A percentile compares a stretch with the other conserved stretches of the same genome.
These are phyloP conservation scores for Metschnikowia santaceciliae DNA, from an alignment of 805 yeast species.

Conservation along the genomic window DNA sequence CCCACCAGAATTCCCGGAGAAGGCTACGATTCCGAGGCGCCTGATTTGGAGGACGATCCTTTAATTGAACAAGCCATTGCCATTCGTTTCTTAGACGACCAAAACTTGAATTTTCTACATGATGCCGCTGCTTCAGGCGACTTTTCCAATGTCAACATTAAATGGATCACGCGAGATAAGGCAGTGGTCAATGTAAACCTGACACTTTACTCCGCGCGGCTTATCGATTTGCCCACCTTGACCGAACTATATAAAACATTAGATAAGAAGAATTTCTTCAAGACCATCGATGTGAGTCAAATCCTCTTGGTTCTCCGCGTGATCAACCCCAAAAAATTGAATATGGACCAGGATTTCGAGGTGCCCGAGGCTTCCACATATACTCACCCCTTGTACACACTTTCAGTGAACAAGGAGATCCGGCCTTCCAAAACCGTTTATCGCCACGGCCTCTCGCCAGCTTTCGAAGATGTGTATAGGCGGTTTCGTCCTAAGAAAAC, in stretches of 20 bases:
- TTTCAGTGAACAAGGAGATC: constrained; percentile 33
- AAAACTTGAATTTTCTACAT: constrained; percentile 67
- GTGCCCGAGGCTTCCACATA: constrained; percentile 32
- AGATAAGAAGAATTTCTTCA: constrained; percentile 83
- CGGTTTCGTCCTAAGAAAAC: constrained; percentile 69
- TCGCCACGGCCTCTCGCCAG: constrained; percentile 82
- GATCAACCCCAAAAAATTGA: constrained; percentile 36
- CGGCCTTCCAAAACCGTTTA: constrained; percentile 46
- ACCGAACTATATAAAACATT: constrained; percentile 85
- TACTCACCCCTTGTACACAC: constrained; percentile 38
- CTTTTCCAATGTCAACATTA: constrained; percentile 63
- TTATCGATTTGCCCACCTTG: constrained; percentile 86
- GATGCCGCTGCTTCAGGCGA: constrained; percentile 77
- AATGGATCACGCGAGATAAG: constrained; percentile 77
- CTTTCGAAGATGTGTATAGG: constrained; percentile 65
- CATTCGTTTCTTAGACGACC: constrained; percentile 67
- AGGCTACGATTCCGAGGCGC: constrained; percentile 96
- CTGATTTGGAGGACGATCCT: constrained; percentile 94
- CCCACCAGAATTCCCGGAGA: constrained; percentile 81
- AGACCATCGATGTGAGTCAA: constrained; percentile 82
- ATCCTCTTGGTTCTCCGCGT: constrained; percentile 70
- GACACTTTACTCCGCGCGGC: constrained; percentile 70
- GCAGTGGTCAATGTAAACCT: constrained; percentile 74
- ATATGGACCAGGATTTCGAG: constrained; percentile 45
- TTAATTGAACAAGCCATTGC: constrained; percentile 82